These are phyloP conservation scores for Colletotrichum chlorophyti DNA, from an alignment of 2,329 filamentous ascomycete genomes.

Conservation along the genomic window DNA sequence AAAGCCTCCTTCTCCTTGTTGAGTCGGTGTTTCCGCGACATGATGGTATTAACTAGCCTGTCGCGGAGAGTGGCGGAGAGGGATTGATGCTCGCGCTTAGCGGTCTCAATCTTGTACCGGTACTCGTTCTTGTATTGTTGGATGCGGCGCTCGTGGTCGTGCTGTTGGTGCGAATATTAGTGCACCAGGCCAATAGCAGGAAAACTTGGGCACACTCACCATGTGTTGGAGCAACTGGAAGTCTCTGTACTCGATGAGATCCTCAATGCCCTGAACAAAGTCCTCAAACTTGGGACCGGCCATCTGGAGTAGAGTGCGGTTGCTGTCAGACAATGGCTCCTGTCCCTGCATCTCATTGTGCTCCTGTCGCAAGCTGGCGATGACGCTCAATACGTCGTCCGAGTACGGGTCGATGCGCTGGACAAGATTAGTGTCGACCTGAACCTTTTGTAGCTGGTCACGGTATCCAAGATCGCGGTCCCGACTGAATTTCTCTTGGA, in stretches of 20 bases:
- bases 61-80: constrained; percentile 68
- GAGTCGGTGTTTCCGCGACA: constrained; percentile 68
- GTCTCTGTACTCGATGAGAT: constrained; percentile 87
- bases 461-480: constrained; percentile 87
- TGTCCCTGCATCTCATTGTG: constrained; percentile 54
- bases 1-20: constrained; percentile 72
- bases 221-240: constrained; percentile 80
- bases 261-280: constrained; percentile 86
- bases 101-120: constrained; percentile 67
- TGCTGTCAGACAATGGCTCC: constrained; percentile 46
- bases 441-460: constrained; percentile 89
- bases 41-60: constrained; percentile 69
- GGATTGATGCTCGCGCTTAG: constrained; percentile 65
- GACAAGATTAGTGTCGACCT: constrained; percentile 87
- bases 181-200: background rate
- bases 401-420: constrained; percentile 84
- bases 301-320: constrained; percentile 69
- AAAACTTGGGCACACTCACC: constrained; percentile 58
- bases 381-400: constrained; percentile 74
- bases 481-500: constrained; percentile 79
- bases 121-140: constrained; percentile 66
- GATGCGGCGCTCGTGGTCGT: constrained; percentile 68
- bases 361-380: constrained; percentile 66
- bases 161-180: constrained; percentile 46
- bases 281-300: constrained; percentile 85